A percentile compares a stretch with the other conserved stretches of the same genome.
These are phyloP conservation scores for Cystobasidium tubakii DNA, from an alignment of 768 basidiomycete genomes.

Conservation along the genomic window DNA sequence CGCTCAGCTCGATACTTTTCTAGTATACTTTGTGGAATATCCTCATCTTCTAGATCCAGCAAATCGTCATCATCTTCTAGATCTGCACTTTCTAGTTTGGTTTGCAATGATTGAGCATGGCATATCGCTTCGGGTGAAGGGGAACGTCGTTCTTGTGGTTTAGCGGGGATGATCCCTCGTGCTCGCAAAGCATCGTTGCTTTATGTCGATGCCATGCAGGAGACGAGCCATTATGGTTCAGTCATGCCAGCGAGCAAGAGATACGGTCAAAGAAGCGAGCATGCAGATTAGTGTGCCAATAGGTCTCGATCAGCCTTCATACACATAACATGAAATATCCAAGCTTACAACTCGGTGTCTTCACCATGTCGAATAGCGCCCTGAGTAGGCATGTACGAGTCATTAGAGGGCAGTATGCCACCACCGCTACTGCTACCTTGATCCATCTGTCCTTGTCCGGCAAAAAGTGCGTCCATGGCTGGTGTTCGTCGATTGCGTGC, in stretches of 20 bases:
- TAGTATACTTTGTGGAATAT: slow-evolving; percentile 51
- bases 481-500: neutral
- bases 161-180: slow-evolving; percentile 52
- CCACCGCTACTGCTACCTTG: slow-evolving; percentile 5
- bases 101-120: neutral
- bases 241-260: neutral
- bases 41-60: slow-evolving; percentile 41
- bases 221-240: too few relatives aligned
- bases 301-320: neutral
- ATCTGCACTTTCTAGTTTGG: slow-evolving; percentile 39
- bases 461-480: slow-evolving; percentile 4
- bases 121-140: slow-evolving; percentile 41
- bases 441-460: slow-evolving; percentile 11
- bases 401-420: slow-evolving; percentile 22
- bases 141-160: slow-evolving; percentile 46
- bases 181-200: slow-evolving; percentile 52
- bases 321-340: neutral
- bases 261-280: neutral
- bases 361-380: slow-evolving; percentile 33
- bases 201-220: too few relatives aligned
- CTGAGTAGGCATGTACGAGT: slow-evolving; percentile 27
- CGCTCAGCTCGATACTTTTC: slow-evolving; percentile 62
- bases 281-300: neutral
- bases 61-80: slow-evolving; percentile 42
- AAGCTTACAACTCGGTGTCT: slow-evolving; percentile 32